These are phyloP conservation scores for Chalciporus sp. DNA, from an alignment of 1,284 basidiomycete genomes.

Conservation along the genomic window DNA sequence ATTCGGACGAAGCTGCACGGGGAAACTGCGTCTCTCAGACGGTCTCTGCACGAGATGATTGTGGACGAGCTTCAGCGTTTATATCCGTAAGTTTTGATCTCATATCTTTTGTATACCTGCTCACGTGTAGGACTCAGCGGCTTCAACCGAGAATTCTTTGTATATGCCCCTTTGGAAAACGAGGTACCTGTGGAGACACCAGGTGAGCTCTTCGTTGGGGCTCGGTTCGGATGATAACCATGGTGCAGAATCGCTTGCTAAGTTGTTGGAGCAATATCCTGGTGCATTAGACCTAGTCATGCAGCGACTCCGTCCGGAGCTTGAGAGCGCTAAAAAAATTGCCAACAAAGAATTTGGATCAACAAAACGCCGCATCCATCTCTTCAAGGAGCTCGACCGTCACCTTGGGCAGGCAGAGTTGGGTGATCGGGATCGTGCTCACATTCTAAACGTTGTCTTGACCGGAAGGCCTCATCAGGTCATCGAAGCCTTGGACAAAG, in stretches of 20 bases:
- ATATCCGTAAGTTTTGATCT: conserved; percentile 31
- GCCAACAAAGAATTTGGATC: conserved; percentile 9
- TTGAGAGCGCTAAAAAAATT: neutral
- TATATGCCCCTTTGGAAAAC: neutral
- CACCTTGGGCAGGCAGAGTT: conserved; percentile 10
- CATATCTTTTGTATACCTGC: neutral
- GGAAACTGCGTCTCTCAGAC: conserved; percentile 7
- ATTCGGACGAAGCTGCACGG: neutral
- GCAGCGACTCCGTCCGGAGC: neutral
- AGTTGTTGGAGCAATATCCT: conserved; percentile 19
- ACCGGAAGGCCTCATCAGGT: conserved; percentile 8
- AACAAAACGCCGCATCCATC: conserved; percentile 27
- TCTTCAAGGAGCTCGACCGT: conserved; percentile 18
- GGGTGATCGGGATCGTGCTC: neutral
- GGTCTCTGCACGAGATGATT: conserved; percentile 27
- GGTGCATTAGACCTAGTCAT: conserved; percentile 16
- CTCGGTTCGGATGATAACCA: neutral
- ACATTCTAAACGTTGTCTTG: conserved; percentile 16
- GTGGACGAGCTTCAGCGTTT: conserved; percentile 17
- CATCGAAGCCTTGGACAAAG: neutral
- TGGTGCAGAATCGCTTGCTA: conserved; percentile 15
- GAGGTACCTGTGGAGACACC: neutral
- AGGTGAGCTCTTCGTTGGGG: conserved; percentile 10
- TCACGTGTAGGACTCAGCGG: conserved; percentile 10
- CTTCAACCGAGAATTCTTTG: conserved; percentile 18